Evolutionary conservation across 306 rosid genomes (phyloP).

Genomic region (Medicago arabica): DNA sequence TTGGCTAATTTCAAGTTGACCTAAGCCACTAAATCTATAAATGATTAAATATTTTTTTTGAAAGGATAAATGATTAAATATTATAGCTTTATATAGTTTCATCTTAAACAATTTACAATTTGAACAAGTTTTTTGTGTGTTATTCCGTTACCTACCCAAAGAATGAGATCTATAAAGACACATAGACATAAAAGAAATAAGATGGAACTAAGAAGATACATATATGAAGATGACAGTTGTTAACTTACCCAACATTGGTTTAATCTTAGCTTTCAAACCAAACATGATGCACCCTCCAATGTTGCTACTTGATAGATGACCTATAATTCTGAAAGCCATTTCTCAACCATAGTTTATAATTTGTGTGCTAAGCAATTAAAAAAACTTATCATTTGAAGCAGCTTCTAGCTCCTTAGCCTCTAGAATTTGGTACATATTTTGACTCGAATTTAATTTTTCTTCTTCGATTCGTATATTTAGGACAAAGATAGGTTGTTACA

Average conservation of each 20-base stretch:
- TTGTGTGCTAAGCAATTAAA: conserved; percentile 57
- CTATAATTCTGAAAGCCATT: conserved; percentile 74
- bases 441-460: neutral
- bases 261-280: conserved; percentile 65
- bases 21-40: conserved; percentile 14
- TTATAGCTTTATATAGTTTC: neutral
- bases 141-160: conserved; percentile 39
- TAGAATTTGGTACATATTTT: neutral
- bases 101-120: neutral
- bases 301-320: conserved; percentile 50
- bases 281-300: conserved; percentile 49
- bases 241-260: conserved; percentile 61
- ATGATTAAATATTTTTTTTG: conserved; percentile 3
- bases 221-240: conserved; percentile 35
- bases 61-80: neutral
- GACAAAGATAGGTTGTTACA: too few species aligned
- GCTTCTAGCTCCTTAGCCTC: conserved; percentile 28
- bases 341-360: conserved; percentile 60
- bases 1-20: conserved; percentile 45
- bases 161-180: neutral
- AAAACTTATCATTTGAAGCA: too few species aligned
- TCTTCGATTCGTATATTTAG: too few species aligned
- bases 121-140: conserved; percentile 4
- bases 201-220: neutral
- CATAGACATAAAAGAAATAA: neutral